Base-by-base conservation (phyloP, 2,329 filamentous ascomycete genomes). In the Hymenoscyphus fraxineus region DNA sequence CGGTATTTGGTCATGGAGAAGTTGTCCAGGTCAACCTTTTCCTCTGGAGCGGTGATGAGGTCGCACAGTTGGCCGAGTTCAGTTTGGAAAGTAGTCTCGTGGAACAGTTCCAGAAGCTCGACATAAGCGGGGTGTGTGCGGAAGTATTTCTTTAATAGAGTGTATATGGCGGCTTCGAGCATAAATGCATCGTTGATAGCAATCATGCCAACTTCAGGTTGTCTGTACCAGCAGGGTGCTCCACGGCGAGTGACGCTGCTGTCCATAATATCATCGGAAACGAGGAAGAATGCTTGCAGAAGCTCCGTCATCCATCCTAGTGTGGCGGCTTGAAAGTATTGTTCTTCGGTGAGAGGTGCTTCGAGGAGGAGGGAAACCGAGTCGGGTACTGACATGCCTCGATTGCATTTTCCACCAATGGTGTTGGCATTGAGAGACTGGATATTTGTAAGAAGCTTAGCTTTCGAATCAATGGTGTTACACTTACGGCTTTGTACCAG, bases 241-340 rank as follows among this genome's bases (percentile, higher is more conserved):
- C 94, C 93, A 71, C 95, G 92, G 66, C 95, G 93, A 64, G 95
- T 99, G 79, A 97, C 95, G 78, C 91, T 96, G 73, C 85, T 80
- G 81, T 99, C 95, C 95, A 99, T 99, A 75, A 99, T 97, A 79
- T 99, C 95, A 80, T 99, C 95, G 56, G 92, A 93, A 70, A 99
- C 95, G 65, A 99, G 88, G 87, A 99, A 98, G 85, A 97, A 98
- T 70, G 95, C 94, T 82, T 99, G 95, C 40, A 99, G 90, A 59
- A 99, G 87, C 85, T 99, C 95, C 68, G 96, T 96, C 85, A 97
- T 88, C 95, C 95, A 99, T 75, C 95, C 95, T 19, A 99, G 86
- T 19, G 92, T 90, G 56, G 93, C 91, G 58, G 94, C 84, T 72
- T 91, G 83, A 82, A 96, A 95, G 83, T 93, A 96, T 80, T 98